A percentile compares a stretch with the other conserved stretches of the same genome.
Evolutionary conservation across 2,329 filamentous ascomycete species (phyloP).

Genomic region (Shiraia sp.): DNA sequence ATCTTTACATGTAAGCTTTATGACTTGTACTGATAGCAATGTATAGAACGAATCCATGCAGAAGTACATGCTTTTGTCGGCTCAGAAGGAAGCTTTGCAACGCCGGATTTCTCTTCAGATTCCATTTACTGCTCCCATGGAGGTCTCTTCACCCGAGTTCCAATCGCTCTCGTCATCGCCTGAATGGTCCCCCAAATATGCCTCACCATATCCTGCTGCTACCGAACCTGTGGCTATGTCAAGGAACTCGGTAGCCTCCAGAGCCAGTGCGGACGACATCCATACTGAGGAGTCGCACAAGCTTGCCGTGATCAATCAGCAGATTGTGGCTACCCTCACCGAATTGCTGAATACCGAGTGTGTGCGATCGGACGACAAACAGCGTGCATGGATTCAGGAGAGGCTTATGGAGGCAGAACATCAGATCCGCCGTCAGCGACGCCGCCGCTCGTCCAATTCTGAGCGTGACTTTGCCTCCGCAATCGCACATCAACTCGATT

Average conservation of each 20-base stretch:
- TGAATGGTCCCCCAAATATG: conserved; percentile 24
- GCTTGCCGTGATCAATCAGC: conserved; percentile 55
- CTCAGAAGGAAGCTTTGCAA: conserved; percentile 47
- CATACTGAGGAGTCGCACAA: conserved; percentile 49
- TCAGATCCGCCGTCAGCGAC: conserved; percentile 51
- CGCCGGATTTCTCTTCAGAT: conserved; percentile 45
- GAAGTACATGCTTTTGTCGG: conserved; percentile 46
- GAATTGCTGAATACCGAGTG: conserved; percentile 58
- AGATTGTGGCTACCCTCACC: conserved; percentile 59
- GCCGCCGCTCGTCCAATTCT: conserved; percentile 42
- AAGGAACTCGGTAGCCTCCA: conserved; percentile 13
- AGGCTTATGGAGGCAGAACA: conserved; percentile 59
- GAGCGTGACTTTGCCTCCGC: conserved; percentile 41
- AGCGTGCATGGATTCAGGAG: conserved; percentile 56
- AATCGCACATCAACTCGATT: conserved; percentile 41
- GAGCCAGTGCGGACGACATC: conserved; percentile 35
- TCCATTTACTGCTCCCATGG: conserved; percentile 37
- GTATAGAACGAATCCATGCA: conserved; percentile 39
- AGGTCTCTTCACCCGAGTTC: conserved; percentile 40
- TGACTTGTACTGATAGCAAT: conserved; percentile 13
- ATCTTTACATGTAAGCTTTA: neutral
- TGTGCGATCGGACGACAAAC: conserved; percentile 51
- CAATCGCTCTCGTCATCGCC: conserved; percentile 42
- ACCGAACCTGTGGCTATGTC: conserved; percentile 31
- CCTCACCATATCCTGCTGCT: conserved; percentile 25